Conservation (phyloP, 495 filamentous ascomycete genomes). For the Ascodesmis nigricans region DNA sequence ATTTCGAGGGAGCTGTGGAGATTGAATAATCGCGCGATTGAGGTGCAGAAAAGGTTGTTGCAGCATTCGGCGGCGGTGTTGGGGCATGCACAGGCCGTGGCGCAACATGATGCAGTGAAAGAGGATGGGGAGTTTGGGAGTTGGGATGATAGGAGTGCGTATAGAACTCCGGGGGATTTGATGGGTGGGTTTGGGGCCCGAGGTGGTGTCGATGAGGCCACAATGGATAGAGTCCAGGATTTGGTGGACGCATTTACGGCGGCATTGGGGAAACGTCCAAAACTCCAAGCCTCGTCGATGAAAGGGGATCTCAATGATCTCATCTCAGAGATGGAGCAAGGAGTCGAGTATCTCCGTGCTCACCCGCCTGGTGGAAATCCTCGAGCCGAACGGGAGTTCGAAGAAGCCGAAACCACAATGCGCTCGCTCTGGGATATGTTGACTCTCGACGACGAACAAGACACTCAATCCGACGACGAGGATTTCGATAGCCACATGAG, state of each 20-base stretch:
- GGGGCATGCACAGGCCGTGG: slow-evolving; percentile 39
- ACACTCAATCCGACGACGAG: slow-evolving; percentile 27
- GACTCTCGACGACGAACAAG: slow-evolving; percentile 37
- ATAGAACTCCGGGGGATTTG: too few relatives aligned
- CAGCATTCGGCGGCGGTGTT: slow-evolving; percentile 81
- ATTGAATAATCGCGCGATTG: slow-evolving; percentile 48
- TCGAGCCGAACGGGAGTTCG: slow-evolving; percentile 24
- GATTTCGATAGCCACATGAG: slow-evolving; percentile 27
- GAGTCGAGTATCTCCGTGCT: too few relatives aligned
- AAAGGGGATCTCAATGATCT: too few relatives aligned
- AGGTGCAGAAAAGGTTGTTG: slow-evolving; percentile 49
- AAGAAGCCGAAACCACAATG: slow-evolving; percentile 38
- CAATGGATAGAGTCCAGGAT: too few relatives aligned
- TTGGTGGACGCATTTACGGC: too few relatives aligned
- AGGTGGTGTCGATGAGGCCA: slow-evolving; percentile 20
- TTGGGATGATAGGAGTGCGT: too few relatives aligned
- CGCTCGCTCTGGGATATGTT: slow-evolving; percentile 54
- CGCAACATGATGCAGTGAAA: slow-evolving; percentile 14
- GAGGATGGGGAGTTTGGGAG: slow-evolving; percentile 23
- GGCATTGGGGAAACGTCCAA: too few relatives aligned
- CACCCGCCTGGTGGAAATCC: slow-evolving; percentile 6
- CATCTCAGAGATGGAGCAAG: too few relatives aligned
- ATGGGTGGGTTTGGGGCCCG: too few relatives aligned
- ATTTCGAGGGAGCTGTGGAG: slow-evolving; percentile 56
- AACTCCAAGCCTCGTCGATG: too few relatives aligned